Base-by-base conservation (phyloP, 2,329 filamentous ascomycete species). In the Paecilomyces formosus region DNA sequence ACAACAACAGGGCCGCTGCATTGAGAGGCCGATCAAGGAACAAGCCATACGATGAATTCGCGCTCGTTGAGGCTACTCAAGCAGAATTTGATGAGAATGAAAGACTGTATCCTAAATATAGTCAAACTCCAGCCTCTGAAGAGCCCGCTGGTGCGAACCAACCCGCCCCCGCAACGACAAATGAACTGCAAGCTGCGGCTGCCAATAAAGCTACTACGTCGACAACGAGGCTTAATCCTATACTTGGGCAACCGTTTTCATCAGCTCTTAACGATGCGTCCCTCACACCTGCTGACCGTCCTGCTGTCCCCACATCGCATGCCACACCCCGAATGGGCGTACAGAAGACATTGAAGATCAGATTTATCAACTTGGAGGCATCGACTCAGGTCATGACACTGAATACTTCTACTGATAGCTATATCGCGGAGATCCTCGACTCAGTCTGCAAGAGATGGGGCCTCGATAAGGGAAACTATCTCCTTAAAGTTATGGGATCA, bases 31-130 rank as follows among this genome's bases (percentile, higher is more conserved):
- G 85, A 55, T 80, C 82, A 51, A 76, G 85, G 59, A 85, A 85
- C 52, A 86, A 85, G 67, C 83, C 83, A 1, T 87, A 85, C 73
- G 85, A 88, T 64, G 85, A 87, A 62, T 88, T 88, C 67, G 85
- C 82, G 18, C 76, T 88, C 1, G 84, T 87, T 1, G 81, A 85
- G 65, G 85, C 85, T 13, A 81, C 78, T 1, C 74, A 78, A 51
- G 73, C 76, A 18, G 81, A 86, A 58, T 80, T 82, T 61, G 74
- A 76, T 55, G 83, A 85, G 62, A 85, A 87, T 58, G 82, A 86
- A 62, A 79, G 78, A 55, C 66, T 80, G 2, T 85, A 81, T 11
- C 83, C 83, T 1, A 72, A 79, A 31, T 83, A 79, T 60, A 78
- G 74, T 53, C 62, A 68, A 45, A 66, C 66, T 21, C 56, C 69